Evolutionary conservation across 2,329 filamentous ascomycete genomes (phyloP).

Genomic region (Microsporum canis): DNA sequence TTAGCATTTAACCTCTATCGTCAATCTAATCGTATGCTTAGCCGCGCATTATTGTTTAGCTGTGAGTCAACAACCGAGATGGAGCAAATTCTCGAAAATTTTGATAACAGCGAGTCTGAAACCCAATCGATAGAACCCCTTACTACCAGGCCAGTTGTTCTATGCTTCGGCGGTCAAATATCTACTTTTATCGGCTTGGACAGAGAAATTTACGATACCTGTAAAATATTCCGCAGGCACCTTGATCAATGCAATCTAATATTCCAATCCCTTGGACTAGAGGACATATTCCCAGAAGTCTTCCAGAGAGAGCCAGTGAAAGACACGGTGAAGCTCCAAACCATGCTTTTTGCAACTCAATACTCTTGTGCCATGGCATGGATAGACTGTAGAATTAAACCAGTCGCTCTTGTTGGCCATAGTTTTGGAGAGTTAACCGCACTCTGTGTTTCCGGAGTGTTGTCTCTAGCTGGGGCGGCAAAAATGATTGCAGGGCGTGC

Average conservation of each 20-base stretch:
- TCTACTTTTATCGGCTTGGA: slow-evolving; percentile 20
- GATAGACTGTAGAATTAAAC: slow-evolving; percentile 28
- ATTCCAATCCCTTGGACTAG: slow-evolving; percentile 18
- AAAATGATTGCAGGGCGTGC: slow-evolving; percentile 24
- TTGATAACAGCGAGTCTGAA: neutral
- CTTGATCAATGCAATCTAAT: slow-evolving; percentile 27
- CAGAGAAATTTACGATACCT: slow-evolving; percentile 21
- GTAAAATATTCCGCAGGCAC: slow-evolving; percentile 20
- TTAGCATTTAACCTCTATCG: slow-evolving; percentile 9
- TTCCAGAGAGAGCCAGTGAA: slow-evolving; percentile 21
- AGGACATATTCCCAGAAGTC: slow-evolving; percentile 14
- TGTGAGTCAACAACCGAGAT: neutral
- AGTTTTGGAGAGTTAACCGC: slow-evolving; percentile 31
- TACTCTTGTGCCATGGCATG: slow-evolving; percentile 29
- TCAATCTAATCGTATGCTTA: slow-evolving; percentile 14
- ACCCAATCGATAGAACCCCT: neutral
- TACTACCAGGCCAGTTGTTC: slow-evolving; percentile 18
- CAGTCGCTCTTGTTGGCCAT: slow-evolving; percentile 27
- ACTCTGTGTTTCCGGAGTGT: slow-evolving; percentile 22
- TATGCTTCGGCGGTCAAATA: slow-evolving; percentile 33
- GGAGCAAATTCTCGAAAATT: neutral
- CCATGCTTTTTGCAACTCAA: slow-evolving; percentile 28
- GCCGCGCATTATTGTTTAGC: slow-evolving; percentile 8
- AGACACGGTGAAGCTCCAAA: slow-evolving; percentile 25
- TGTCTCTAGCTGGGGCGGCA: slow-evolving; percentile 23